Base-by-base conservation (phyloP, 2,329 filamentous ascomycete species). In the Didymella sp. region DNA sequence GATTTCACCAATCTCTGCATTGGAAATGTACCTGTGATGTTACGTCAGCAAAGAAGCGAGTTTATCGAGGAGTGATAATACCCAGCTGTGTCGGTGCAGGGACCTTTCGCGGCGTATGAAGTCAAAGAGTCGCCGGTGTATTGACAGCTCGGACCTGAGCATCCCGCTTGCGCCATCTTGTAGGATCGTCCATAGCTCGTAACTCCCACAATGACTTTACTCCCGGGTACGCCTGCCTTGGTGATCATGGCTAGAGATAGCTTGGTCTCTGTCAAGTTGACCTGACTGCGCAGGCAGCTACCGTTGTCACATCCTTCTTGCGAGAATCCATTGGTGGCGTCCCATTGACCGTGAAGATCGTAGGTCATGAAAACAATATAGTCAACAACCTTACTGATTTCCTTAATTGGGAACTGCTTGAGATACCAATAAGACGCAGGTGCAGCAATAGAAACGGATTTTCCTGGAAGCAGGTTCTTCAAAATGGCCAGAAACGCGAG, bases 261-360 rank as follows among this genome's bases (percentile, higher is more conserved):
- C 3, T 62, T 49, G 1, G 73, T 78, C 51, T 78, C 75, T 0
- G 77, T 79, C 24, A 66, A 27, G 59, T 79, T 79, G 21, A 78
- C 66, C 40, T 78, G 73, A 2, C 61, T 69, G 2, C 78, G 63
- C 1, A 73, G 46, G 47, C 69, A 74, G 27, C 71, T 64, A 4
- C 70, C 71, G 17, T 33, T 47, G 1, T 45, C 21, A 49, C 78
- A 80, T 7, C 73, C 75, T n/a, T n/a, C n/a, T n/a, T n/a, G n/a
- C n/a, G n/a, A n/a, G n/a, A n/a, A n/a, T n/a, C n/a, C n/a, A n/a
- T n/a, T n/a, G n/a, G n/a, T n/a, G n/a, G n/a, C n/a, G n/a, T n/a
- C n/a, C n/a, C n/a, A n/a, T n/a, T n/a, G 76, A 3, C 77, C 77
- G 53, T 79, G 74, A 41, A 80, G 50, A 44, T 73, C 70, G 42